phyloP scores from a whole-genome alignment of 352 stramenopile genomes.

The Pythium phragmiticola region DNA sequence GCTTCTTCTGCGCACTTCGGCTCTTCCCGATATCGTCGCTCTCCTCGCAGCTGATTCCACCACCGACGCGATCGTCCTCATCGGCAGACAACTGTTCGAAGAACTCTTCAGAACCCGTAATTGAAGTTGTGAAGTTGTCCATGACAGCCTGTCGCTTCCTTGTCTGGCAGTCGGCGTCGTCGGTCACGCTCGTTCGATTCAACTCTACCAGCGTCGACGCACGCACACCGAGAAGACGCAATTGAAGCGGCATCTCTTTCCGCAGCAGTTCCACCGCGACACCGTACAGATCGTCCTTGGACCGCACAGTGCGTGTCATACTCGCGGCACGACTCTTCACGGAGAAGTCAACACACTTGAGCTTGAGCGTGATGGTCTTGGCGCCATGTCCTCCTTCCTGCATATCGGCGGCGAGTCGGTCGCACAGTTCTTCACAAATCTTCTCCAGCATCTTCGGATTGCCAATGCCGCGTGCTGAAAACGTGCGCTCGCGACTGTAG shows the following conservation, averaged over 20 bases:
- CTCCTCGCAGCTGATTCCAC: neutral
- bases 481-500: constrained; percentile 77
- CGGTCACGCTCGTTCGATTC: constrained; percentile 21
- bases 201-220: constrained; percentile 44
- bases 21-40: neutral
- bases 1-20: neutral
- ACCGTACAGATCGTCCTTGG: constrained; percentile 44
- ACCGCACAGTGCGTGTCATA: constrained; percentile 38
- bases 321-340: constrained; percentile 55
- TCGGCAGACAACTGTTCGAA: neutral
- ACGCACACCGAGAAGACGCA: constrained; percentile 67
- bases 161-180: constrained; percentile 21
- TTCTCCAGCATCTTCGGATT: constrained; percentile 39
- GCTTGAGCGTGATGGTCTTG: constrained; percentile 69
- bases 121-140: constrained; percentile 35
- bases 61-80: neutral
- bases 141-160: constrained; percentile 28
- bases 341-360: constrained; percentile 67
- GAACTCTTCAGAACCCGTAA: neutral
- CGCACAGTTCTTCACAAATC: constrained; percentile 69
- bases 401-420: constrained; percentile 55
- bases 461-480: constrained; percentile 28
- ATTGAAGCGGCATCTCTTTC: constrained; percentile 64
- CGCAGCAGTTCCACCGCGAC: constrained; percentile 49
- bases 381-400: constrained; percentile 37